Evolutionary conservation across 176 grass and related monocot genomes (phyloP), one percentile per base, ranked within the genome.

Genomic region (Themeda triandra): DNA sequence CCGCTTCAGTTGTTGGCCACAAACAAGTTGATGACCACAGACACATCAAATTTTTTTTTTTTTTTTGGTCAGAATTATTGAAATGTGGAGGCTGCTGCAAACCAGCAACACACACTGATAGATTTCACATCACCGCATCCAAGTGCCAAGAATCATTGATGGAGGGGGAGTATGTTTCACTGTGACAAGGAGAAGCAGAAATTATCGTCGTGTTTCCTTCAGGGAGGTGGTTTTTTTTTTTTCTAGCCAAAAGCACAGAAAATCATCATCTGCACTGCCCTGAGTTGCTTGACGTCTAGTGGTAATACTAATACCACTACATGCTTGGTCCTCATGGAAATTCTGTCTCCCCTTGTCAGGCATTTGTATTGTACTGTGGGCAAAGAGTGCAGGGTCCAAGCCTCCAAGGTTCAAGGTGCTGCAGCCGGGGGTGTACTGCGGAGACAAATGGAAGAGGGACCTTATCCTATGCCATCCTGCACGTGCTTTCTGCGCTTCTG

Each of bases 331-430:
- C 48, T 24, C 18, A 14, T 60, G 60, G 53, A 81, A 72, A 44
- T 62, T 24, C 5, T 49, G 31, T 19, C 25, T 12, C 21, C 46
- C 45, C 25, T 19, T 51, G 13, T 48, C 45, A 48, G 6, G 46
- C 46, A 51, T 51, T 51, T 8, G 36, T 37, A 1, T 37, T 37
- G 36, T 37, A 37, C 3, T 46, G 13, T 17, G 46, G 49, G 17
- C 17, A 53, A 51, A 17, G 15, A 51, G 15, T 51, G 17, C 17
- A 19, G 0, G 49, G 49, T 21, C 49, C 49, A 53, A 53, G 48
- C 48, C 15, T 56, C 23, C 53, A 77, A 77, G 41, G 42, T 80
- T 44, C 63, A 69, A 51, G 18, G 76, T 69, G 72, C 25, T 69
- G 72, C 70, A 73, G 70, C 70, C 24, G n/a, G 24, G 6, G 6